These are phyloP conservation scores for Phanerochaete carnosa DNA, from an alignment of 768 basidiomycete genomes.

Conservation along the genomic window DNA sequence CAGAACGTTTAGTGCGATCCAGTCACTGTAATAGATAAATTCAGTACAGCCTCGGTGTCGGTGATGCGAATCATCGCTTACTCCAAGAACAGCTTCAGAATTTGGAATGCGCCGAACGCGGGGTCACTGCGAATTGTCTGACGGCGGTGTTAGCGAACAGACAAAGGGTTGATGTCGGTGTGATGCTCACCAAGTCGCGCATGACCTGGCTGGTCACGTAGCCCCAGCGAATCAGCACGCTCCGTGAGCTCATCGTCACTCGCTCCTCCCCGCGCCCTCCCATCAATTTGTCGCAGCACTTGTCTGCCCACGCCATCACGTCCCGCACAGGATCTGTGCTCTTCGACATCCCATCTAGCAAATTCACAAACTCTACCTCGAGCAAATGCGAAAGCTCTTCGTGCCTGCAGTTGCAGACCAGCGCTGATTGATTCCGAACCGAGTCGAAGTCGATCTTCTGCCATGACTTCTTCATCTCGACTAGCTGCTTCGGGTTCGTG, in stretches of 20 bases:
- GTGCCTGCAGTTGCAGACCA: conserved; percentile 91
- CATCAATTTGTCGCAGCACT: conserved; percentile 84
- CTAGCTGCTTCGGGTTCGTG: conserved; percentile 80
- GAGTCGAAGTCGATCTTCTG: conserved; percentile 87
- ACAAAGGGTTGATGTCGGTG: not conserved
- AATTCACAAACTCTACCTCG: conserved; percentile 78
- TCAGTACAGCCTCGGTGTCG: conserved; percentile 10
- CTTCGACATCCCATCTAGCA: conserved; percentile 70
- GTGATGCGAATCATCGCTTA: conserved; percentile 36
- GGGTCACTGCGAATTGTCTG: conserved; percentile 92
- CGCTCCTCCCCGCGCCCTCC: conserved; percentile 75
- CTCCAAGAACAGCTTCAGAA: conserved; percentile 89
- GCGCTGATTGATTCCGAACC: conserved; percentile 87
- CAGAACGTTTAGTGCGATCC: conserved; percentile 88
- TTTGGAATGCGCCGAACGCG: conserved; percentile 90
- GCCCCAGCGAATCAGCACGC: conserved; percentile 86
- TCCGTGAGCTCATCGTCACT: conserved; percentile 80
- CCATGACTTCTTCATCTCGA: conserved; percentile 88
- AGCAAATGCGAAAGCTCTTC: conserved; percentile 83
- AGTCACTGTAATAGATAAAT: conserved; percentile 52
- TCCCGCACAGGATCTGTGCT: conserved; percentile 79
- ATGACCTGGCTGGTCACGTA: conserved; percentile 93
- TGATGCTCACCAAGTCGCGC: conserved; percentile 72
- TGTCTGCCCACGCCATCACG: conserved; percentile 90
- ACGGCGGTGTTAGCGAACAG: not conserved